Evolutionary conservation across 1,139 yeast genomes (phyloP), one percentile per base, ranked within the genome.

Genomic region (Taphrina betulina): DNA sequence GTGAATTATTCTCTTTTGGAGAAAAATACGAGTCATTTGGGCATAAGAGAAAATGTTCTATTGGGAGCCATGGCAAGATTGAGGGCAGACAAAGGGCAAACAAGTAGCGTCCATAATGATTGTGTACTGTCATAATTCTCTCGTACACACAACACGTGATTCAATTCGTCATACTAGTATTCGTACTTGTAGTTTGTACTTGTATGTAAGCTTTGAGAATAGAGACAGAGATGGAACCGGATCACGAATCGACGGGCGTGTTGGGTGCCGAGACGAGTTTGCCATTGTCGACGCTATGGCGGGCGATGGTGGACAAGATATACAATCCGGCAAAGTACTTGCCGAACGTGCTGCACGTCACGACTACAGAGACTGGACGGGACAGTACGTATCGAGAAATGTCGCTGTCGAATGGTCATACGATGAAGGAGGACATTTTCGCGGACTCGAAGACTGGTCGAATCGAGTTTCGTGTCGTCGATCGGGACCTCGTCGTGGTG

Each of bases 231-330:
- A 43, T 43, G 48, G 48, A 43, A 14, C 16, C 31, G 7, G 48
- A 43, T 20, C 35, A 31, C 16, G 29, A 43, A 17, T 31, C 31
- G 14, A 31, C 38, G 2, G 48, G 48, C 17, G 48, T 43, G 14
- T 19, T 31, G 3, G 48, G 48, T 8, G 37, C 48, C 12, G 20
- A 37, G 5, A 43, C 48, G 4, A 37, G 31, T 7, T 36, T 43
- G 3, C 48, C 48, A n/a, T 43, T 43, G 19, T 24, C 19, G 5
- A 24, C 29, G 17, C 34, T 50, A 10, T 50, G 54, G 54, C 29
- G 22, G n/a, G 44, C 54, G 20, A 41, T 50, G 33, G 46, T 50
- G 26, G 54, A 50, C 33, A 50, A 50, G 46, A 50, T 42, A 31
- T 40, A 22, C 14, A 31, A 50, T 24, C 54, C 54, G 24, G 54